A percentile compares a stretch with the other conserved stretches of the same genome.
phyloP scores from a whole-genome alignment of 805 yeast species.

The Cyberlindnera maritima region DNA sequence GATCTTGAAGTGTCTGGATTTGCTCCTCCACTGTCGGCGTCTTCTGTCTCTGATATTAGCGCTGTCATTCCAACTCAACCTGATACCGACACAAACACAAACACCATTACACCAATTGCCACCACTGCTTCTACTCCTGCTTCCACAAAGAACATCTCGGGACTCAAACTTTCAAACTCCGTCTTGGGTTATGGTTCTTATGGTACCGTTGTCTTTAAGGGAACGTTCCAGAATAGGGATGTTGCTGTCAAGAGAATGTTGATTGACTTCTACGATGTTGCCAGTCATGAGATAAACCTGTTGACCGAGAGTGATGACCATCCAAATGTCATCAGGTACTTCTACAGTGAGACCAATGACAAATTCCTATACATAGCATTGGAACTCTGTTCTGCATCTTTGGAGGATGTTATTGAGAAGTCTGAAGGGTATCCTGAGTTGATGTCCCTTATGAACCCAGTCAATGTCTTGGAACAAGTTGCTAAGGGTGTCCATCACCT shows the following conservation, averaged over 20 bases:
- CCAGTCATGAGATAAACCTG: conserved; percentile 84
- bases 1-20: neutral
- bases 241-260: conserved; percentile 96
- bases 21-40: neutral
- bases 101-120: no score
- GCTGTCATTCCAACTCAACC: no score
- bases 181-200: conserved; percentile 95
- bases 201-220: conserved; percentile 92
- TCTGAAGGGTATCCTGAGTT: conserved; percentile 36
- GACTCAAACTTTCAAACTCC: conserved; percentile 62
- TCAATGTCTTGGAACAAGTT: conserved; percentile 65
- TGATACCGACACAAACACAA: no score
- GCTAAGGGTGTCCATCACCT: conserved; percentile 83
- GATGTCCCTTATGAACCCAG: conserved; percentile 44
- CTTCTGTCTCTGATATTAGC: neutral
- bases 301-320: conserved; percentile 95
- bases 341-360: conserved; percentile 88
- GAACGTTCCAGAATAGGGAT: conserved; percentile 86
- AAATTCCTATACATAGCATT: conserved; percentile 88
- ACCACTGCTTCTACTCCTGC: neutral
- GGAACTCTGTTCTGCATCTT: conserved; percentile 84
- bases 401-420: conserved; percentile 79
- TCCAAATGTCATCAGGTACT: conserved; percentile 90
- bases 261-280: conserved; percentile 89
- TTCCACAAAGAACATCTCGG: conserved; percentile 35